Evolutionary conservation across 345 rosid species (phyloP).

Genomic region (Dovyalis caffra): DNA sequence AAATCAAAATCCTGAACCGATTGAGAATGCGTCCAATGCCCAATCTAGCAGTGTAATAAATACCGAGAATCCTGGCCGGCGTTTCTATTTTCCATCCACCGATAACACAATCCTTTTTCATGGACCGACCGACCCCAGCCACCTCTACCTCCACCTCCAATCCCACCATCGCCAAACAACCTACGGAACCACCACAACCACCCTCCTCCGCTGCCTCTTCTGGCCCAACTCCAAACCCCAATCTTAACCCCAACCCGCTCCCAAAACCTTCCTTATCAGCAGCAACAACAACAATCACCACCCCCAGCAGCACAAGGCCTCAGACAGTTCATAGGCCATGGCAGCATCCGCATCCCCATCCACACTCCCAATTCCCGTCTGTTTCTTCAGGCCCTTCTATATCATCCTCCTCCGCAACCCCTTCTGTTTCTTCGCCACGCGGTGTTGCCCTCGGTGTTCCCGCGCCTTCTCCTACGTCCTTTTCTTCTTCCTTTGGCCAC

Average conservation of each 20-base stretch:
- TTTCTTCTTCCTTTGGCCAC: slow-evolving; percentile 65
- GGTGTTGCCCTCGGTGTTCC: slow-evolving; percentile 73
- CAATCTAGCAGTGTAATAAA: no score
- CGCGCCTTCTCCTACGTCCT: slow-evolving; percentile 49
- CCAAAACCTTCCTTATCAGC: slow-evolving; percentile 23
- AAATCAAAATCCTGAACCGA: no score
- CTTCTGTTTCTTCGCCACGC: slow-evolving; percentile 41
- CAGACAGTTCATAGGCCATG: slow-evolving; percentile 57
- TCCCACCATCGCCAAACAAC: slow-evolving; percentile 1
- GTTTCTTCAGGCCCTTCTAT: slow-evolving; percentile 22
- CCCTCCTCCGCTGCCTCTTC: slow-evolving; percentile 27
- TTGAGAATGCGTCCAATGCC: no score
- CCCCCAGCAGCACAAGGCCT: slow-evolving; percentile 30
- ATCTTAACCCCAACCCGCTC: slow-evolving; percentile 20
- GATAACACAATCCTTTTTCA: background rate
- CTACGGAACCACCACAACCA: slow-evolving; percentile 1
- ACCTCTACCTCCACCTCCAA: background rate
- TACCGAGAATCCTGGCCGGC: background rate
- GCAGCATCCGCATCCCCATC: slow-evolving; percentile 49
- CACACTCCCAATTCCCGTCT: slow-evolving; percentile 38
- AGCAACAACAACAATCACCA: slow-evolving; percentile 31
- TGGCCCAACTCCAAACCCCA: slow-evolving; percentile 31
- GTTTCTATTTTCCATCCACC: no score
- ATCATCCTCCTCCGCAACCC: slow-evolving; percentile 37
- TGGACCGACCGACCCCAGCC: background rate